Evolutionary conservation across 2,329 filamentous ascomycete genomes (phyloP).

Genomic region (Fusarium paranaense): DNA sequence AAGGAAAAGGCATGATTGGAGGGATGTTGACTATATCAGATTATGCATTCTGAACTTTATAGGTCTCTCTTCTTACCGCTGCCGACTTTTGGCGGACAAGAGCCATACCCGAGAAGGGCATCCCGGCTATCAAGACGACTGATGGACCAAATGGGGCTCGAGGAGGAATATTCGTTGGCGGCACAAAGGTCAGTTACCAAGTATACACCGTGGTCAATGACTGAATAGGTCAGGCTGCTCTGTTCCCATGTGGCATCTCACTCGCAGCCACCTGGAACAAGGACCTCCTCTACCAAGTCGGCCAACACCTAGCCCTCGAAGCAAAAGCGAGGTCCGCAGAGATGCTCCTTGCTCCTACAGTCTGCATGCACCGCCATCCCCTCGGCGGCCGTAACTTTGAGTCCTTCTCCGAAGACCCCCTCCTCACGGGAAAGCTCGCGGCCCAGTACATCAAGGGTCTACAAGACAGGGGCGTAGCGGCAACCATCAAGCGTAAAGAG

Average conservation of each 20-base stretch:
- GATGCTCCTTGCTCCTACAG: conserved; percentile 80
- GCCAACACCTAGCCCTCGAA: conserved; percentile 77
- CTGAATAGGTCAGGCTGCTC: conserved; percentile 67
- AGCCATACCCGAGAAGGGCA: conserved; percentile 70
- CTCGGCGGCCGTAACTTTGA: conserved; percentile 89
- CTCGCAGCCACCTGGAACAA: conserved; percentile 85
- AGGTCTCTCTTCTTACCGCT: conserved; percentile 70
- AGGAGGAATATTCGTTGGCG: conserved; percentile 76
- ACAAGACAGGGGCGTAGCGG: conserved; percentile 79
- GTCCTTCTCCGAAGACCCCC: conserved; percentile 86
- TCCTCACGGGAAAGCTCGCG: conserved; percentile 79
- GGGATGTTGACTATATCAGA: neutral
- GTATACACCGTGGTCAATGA: accelerated
- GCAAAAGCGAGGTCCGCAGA: conserved; percentile 79
- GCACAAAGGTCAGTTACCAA: conserved; percentile 63
- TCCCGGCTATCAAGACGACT: conserved; percentile 74
- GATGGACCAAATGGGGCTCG: conserved; percentile 79
- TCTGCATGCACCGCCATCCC: conserved; percentile 85
- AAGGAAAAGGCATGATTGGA: conserved; percentile 65
- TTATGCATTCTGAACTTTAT: neutral
- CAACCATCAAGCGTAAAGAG: conserved; percentile 78
- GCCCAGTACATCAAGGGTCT: conserved; percentile 78
- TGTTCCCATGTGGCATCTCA: conserved; percentile 83
- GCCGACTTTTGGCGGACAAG: conserved; percentile 79
- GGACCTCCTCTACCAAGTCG: conserved; percentile 75